Evolutionary conservation across 1,284 basidiomycete species (phyloP).

Genomic region (Coniferiporia sulphurascens): DNA sequence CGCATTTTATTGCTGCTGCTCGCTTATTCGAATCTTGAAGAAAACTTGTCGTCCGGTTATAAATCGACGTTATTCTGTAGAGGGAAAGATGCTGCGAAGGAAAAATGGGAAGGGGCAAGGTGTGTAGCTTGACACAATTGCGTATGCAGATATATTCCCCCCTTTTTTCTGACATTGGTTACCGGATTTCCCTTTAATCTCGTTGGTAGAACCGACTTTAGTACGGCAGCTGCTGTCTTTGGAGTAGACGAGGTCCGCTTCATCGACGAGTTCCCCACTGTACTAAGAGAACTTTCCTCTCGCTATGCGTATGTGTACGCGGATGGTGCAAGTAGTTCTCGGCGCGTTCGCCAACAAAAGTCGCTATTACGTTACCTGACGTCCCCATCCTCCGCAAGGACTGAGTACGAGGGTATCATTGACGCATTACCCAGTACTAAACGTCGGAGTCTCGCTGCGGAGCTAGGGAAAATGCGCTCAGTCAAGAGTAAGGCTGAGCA

Average conservation of each 20-base stretch:
- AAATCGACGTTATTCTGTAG: conserved; percentile 86
- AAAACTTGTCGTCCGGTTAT: conserved; percentile 75
- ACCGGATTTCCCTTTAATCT: background rate
- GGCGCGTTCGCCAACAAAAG: conserved; percentile 35
- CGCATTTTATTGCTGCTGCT: background rate
- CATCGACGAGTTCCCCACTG: conserved; percentile 48
- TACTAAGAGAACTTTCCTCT: conserved; percentile 43
- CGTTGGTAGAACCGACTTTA: conserved; percentile 48
- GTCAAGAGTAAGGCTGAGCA: conserved; percentile 74
- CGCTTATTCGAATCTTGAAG: conserved; percentile 29
- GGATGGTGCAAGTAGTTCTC: conserved; percentile 27
- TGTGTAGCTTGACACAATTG: conserved; percentile 13
- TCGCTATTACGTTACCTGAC: conserved; percentile 47
- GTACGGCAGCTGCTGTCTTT: conserved; percentile 61
- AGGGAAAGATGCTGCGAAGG: conserved; percentile 72
- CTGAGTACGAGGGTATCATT: conserved; percentile 48
- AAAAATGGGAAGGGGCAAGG: conserved; percentile 90
- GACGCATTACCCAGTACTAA: conserved; percentile 46
- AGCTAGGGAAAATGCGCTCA: conserved; percentile 56
- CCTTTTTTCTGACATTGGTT: background rate
- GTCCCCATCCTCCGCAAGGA: conserved; percentile 30
- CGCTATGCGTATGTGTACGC: conserved; percentile 38
- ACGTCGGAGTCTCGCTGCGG: conserved; percentile 49
- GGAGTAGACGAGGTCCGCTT: conserved; percentile 68
- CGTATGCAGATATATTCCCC: background rate